Evolutionary conservation across 1,284 basidiomycete species (phyloP).

Genomic region (Malassezia psittaci): DNA sequence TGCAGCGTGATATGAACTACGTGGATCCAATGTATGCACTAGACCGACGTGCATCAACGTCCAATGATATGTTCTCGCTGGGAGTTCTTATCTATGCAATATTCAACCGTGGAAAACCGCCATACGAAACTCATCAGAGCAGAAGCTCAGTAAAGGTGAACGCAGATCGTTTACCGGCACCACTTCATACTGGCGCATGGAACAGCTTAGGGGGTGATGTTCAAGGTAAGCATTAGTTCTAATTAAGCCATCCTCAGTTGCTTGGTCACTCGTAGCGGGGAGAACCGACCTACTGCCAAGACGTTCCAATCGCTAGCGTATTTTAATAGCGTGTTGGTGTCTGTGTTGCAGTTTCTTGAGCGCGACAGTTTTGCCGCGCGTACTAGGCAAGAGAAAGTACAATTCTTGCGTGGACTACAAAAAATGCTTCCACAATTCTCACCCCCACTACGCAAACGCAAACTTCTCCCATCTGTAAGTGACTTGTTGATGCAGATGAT

Average conservation of each 20-base stretch:
- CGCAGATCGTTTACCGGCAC: conserved; percentile 52
- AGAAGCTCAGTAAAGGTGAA: conserved; percentile 68
- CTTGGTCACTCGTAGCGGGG: conserved; percentile 59
- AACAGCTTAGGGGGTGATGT: conserved; percentile 30
- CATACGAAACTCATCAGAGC: conserved; percentile 78
- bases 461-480: conserved; percentile 70
- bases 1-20: conserved; percentile 87
- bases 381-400: conserved; percentile 85
- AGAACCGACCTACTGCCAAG: conserved; percentile 63
- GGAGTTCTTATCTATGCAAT: conserved; percentile 69
- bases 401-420: conserved; percentile 72
- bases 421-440: conserved; percentile 75
- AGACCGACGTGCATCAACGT: conserved; percentile 68
- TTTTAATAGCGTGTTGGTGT: conserved; percentile 89
- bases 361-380: conserved; percentile 89
- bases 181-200: conserved; percentile 27
- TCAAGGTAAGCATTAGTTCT: neutral
- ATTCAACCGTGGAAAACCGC: conserved; percentile 74
- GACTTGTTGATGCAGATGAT: conserved; percentile 14
- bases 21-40: conserved; percentile 87
- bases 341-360: conserved; percentile 90
- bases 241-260: conserved; percentile 22
- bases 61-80: conserved; percentile 88
- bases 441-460: conserved; percentile 72
- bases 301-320: conserved; percentile 72